A percentile compares a stretch with the other conserved stretches of the same genome.
phyloP scores from a whole-genome alignment of 2,329 filamentous ascomycete species.

The Periconia macrospinosa region DNA sequence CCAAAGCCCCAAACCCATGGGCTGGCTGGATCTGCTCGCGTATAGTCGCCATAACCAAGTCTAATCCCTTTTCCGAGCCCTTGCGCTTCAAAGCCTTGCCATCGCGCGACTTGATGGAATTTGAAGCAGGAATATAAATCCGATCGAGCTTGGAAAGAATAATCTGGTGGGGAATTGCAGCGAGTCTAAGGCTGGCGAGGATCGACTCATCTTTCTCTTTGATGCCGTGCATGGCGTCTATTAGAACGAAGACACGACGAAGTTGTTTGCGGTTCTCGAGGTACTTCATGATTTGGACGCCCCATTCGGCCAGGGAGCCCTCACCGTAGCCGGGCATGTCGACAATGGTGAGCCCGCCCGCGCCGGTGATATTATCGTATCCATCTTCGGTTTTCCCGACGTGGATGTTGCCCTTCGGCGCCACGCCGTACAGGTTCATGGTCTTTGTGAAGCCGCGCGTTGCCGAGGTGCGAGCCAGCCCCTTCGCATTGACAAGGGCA shows the following conservation, averaged over 20 bases:
- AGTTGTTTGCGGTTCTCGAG: constrained; percentile 64
- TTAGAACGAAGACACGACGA: constrained; percentile 63
- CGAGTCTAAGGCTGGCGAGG: constrained; percentile 57
- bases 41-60: constrained; percentile 41
- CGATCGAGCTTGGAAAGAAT: constrained; percentile 67
- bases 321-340: constrained; percentile 75
- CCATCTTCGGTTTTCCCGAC: constrained; percentile 20
- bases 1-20: constrained; percentile 47
- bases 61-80: constrained; percentile 49
- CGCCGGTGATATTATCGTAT: constrained; percentile 37
- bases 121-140: constrained; percentile 28
- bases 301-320: constrained; percentile 64
- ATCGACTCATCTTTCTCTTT: constrained; percentile 63
- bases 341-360: constrained; percentile 58
- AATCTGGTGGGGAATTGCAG: constrained; percentile 65
- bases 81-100: constrained; percentile 17
- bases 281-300: constrained; percentile 69
- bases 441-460: constrained; percentile 64
- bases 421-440: constrained; percentile 68
- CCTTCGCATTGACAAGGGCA: constrained; percentile 51
- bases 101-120: constrained; percentile 16
- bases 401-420: constrained; percentile 34
- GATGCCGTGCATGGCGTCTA: constrained; percentile 65
- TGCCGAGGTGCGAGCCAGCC: constrained; percentile 52
- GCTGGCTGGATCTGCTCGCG: constrained; percentile 38